Evolutionary conservation across 345 rosid genomes (phyloP).

Genomic region (Syzygium oleosum): DNA sequence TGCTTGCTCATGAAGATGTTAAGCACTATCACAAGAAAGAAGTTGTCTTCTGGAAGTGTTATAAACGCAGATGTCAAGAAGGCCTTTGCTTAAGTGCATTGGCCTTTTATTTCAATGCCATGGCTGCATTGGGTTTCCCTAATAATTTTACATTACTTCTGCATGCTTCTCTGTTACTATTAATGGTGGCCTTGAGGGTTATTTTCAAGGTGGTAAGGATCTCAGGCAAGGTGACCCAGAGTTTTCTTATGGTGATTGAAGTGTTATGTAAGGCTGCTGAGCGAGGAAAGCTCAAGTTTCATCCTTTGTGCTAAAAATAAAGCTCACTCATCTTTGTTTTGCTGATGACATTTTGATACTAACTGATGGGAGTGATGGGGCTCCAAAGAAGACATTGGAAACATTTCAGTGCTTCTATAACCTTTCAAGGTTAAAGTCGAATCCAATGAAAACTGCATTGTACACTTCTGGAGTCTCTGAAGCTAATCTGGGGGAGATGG

Average conservation of each 20-base stretch:
- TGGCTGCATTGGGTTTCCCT: neutral
- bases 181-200: neutral
- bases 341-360: neutral
- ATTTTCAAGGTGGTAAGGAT: neutral
- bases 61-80: neutral
- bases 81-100: neutral
- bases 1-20: neutral
- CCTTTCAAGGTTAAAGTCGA: neutral
- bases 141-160: neutral
- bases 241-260: neutral
- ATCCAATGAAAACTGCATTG: neutral
- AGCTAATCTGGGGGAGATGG: neutral
- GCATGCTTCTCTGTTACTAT: neutral
- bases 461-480: neutral
- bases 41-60: neutral
- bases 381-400: neutral
- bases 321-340: neutral
- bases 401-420: neutral
- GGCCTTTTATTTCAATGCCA: neutral
- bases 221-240: neutral
- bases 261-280: neutral
- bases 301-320: neutral
- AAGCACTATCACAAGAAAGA: neutral
- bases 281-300: neutral
- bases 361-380: neutral